phyloP scores from a whole-genome alignment of 345 rosid species.

The Salix brachista region DNA sequence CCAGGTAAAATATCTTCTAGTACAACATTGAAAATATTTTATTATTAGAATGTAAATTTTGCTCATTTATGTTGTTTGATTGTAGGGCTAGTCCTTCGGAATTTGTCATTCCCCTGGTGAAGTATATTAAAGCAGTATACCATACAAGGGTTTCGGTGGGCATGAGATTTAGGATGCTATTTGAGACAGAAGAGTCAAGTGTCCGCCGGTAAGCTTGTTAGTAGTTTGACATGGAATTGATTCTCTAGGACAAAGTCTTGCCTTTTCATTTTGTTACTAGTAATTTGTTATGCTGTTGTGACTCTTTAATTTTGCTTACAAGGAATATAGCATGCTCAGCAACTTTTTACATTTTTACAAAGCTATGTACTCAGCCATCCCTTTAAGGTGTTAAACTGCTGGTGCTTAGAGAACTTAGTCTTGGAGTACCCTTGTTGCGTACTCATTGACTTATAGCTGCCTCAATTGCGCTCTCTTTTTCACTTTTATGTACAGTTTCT shows the following conservation, averaged over 20 bases:
- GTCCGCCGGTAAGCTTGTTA: neutral
- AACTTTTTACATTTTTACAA: neutral
- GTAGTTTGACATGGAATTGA: neutral
- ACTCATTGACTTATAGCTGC: neutral
- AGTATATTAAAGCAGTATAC: neutral
- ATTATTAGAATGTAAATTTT: neutral
- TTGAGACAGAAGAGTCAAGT: neutral
- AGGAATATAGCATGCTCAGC: neutral
- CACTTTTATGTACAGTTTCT: neutral
- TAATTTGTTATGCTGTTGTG: neutral
- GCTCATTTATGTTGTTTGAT: neutral
- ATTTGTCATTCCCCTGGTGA: neutral
- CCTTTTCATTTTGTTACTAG: neutral
- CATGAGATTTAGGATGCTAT: conserved; percentile 1
- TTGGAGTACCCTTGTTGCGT: neutral
- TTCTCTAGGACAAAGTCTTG: neutral
- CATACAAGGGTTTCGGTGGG: neutral
- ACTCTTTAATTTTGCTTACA: neutral
- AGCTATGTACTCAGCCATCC: neutral
- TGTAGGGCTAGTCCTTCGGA: conserved; percentile 17
- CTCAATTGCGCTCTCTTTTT: neutral
- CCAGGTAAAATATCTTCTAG: neutral
- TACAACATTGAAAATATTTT: neutral
- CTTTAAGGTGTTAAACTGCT: neutral
- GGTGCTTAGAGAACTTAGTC: neutral